Evolutionary conservation across 1,284 basidiomycete species (phyloP), one percentile per base, ranked within the genome.

Genomic region (Cutaneotrichosporon dermatis): DNA sequence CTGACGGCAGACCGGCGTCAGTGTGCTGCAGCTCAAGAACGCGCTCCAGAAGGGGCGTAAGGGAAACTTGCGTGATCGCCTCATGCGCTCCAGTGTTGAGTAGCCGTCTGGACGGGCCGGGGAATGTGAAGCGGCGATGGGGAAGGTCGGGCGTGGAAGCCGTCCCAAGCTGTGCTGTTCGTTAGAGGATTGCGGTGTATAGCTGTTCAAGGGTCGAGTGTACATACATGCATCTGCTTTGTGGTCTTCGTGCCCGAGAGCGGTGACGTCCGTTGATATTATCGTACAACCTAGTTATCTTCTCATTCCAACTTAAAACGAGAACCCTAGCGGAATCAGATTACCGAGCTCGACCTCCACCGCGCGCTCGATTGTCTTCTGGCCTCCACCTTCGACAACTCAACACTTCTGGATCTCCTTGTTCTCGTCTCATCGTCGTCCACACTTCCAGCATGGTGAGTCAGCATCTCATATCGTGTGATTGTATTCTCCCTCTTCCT

Each of bases 31-130:
- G 43, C 25, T 71, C 16, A 55, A 48, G 6, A 69, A 71, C 50
- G 68, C 68, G 6, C 66, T 66, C 8, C 66, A 68, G 56, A 58
- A 58, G 16, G 69, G 67, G 0, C 62, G 52, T 16, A 67, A 65
- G 62, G 63, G 66, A 0, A 70, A 72, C 55, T 34, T 72, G 13
- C 62, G 69, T 40, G 66, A 68, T 55, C 69, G 68, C 60, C 7
- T 36, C 11, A n/a, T 54, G 2, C 33, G 34, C 7, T 50, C 15
- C 33, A 10, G 33, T 10, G 35, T 33, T 40, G 39, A 40, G 39
- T 40, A 40, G 39, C 43, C 8, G n/a, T 44, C 43, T n/a, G 9
- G 12, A 41, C 40, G 13, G 40, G 40, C 40, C 10, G 40, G 40
- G 13, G 40, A 13, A 41, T 9, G 40, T 41, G 40, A 13, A 41